Evolutionary conservation across 331 rosid species (phyloP).

Genomic region (Erythrophleum ivorense): DNA sequence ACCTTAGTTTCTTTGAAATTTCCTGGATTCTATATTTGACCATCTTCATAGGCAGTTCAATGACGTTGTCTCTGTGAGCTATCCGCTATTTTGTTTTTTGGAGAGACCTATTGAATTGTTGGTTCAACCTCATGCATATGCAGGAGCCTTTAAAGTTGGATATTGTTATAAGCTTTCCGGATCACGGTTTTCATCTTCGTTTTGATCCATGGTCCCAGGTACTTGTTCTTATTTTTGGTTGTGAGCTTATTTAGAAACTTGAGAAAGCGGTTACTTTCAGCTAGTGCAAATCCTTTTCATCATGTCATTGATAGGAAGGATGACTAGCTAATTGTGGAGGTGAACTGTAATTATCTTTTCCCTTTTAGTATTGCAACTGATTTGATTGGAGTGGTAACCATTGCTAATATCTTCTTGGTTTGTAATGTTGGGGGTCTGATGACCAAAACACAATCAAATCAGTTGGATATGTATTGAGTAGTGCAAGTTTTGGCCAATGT

Average conservation of each 20-base stretch:
- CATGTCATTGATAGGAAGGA: slow-evolving; percentile 15
- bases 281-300: slow-evolving; percentile 1
- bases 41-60: not conserved
- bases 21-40: slow-evolving; percentile 8
- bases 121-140: slow-evolving; percentile 18
- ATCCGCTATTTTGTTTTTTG: slow-evolving; percentile 16
- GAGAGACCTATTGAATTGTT: slow-evolving; percentile 1
- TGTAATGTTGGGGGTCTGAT: not conserved
- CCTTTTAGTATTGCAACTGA: not conserved
- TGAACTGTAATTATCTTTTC: not conserved
- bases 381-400: not conserved
- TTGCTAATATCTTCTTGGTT: not conserved
- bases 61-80: slow-evolving; percentile 9
- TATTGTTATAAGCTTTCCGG: slow-evolving; percentile 91
- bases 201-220: slow-evolving; percentile 99
- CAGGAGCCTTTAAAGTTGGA: slow-evolving; percentile 93
- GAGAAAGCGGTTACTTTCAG: not conserved
- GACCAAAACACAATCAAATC: not conserved
- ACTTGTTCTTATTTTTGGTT: not conserved
- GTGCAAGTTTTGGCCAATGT: not conserved
- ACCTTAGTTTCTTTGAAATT: slow-evolving; percentile 12
- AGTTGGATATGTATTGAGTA: not conserved
- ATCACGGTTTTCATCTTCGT: slow-evolving; percentile 97
- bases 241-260: slow-evolving; percentile 19
- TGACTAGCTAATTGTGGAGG: not conserved